Evolutionary conservation across 129 eudicot genomes (phyloP).

Genomic region (Erigeron canadensis): DNA sequence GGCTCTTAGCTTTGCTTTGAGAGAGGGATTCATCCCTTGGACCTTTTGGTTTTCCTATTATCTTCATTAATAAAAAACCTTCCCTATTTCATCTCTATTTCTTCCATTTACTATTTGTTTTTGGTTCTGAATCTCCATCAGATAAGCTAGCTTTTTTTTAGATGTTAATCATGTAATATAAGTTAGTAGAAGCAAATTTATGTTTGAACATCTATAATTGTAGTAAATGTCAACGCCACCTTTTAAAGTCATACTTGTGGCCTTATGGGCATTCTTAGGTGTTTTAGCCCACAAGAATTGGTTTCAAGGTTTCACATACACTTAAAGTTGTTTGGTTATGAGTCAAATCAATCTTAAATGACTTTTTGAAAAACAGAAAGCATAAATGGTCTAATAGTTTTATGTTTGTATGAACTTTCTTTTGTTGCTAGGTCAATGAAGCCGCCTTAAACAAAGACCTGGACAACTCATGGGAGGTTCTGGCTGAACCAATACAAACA

Average conservation of each 20-base stretch:
- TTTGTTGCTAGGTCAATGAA: constrained; percentile 70
- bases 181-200: not conserved
- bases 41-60: too few species aligned
- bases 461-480: constrained; percentile 92
- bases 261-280: not conserved
- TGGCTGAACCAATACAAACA: constrained; percentile 97
- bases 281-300: not conserved
- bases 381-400: not conserved
- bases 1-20: too few species aligned
- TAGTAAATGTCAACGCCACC: not conserved
- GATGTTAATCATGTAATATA: not conserved
- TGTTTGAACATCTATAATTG: not conserved
- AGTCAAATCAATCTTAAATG: not conserved
- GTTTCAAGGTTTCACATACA: not conserved
- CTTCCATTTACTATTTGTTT: too few species aligned
- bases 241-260: not conserved
- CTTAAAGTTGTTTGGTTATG: not conserved
- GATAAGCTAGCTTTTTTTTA: not conserved
- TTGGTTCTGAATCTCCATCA: too few species aligned
- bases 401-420: not conserved
- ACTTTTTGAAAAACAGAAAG: constrained; percentile 1
- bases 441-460: constrained; percentile 65
- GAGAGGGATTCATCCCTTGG: too few species aligned
- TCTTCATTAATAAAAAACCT: too few species aligned
- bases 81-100: too few species aligned